A percentile compares a stretch with the other conserved stretches of the same genome.
Evolutionary conservation across 192 early-diverging fungal species (phyloP).

Genomic region (Coemansia sp.): DNA sequence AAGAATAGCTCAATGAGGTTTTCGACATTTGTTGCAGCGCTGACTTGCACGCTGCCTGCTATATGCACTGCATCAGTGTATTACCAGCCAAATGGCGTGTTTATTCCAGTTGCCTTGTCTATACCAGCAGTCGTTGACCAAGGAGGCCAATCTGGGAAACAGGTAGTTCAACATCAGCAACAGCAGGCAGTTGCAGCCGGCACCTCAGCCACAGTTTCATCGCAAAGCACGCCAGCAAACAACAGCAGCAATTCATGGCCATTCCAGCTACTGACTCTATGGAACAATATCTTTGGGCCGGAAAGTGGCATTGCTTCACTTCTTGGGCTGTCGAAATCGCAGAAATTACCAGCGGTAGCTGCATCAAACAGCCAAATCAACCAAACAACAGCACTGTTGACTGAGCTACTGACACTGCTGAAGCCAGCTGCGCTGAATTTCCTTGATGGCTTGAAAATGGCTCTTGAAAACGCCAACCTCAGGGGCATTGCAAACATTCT

Average conservation of each 20-base stretch:
- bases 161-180: neutral
- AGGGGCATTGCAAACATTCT: constrained; percentile 24
- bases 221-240: neutral
- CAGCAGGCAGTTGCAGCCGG: neutral
- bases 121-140: constrained; percentile 2
- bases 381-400: constrained; percentile 1
- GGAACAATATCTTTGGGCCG: neutral
- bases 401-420: constrained; percentile 18
- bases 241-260: neutral
- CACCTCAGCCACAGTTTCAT: neutral
- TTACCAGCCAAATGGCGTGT: constrained; percentile 35
- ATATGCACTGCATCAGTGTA: constrained; percentile 14
- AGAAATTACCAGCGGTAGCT: neutral
- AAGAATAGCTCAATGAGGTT: constrained; percentile 17
- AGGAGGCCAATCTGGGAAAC: neutral
- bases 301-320: neutral
- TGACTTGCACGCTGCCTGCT: neutral
- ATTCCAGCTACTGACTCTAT: neutral
- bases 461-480: constrained; percentile 16
- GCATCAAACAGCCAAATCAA: neutral
- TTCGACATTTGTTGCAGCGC: neutral
- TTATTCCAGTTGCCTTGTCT: constrained; percentile 24
- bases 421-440: constrained; percentile 14
- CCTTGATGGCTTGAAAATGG: constrained; percentile 13
- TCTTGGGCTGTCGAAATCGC: neutral